phyloP scores from a whole-genome alignment of 2,329 filamentous ascomycete species.

The Rutstroemia sp. region DNA sequence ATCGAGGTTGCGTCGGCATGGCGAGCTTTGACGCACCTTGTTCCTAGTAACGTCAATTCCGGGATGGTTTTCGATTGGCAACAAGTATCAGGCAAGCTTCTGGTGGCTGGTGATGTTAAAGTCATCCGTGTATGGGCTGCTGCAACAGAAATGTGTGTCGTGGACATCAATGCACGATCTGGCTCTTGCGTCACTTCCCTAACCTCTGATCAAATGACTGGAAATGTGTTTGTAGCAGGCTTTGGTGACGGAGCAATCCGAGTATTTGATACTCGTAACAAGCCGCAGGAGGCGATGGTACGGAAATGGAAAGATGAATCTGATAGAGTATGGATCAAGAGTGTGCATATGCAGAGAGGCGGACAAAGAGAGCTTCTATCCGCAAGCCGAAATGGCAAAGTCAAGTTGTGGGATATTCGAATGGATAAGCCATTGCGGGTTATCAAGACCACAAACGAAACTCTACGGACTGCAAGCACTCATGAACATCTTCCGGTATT shows the following conservation, averaged over 20 bases:
- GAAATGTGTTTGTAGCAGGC: conserved; percentile 90
- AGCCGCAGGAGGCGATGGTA: conserved; percentile 85
- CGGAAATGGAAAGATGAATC: conserved; percentile 91
- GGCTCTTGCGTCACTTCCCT: conserved; percentile 93
- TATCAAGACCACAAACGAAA: conserved; percentile 68
- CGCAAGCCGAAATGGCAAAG: conserved; percentile 85
- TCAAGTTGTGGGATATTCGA: conserved; percentile 93
- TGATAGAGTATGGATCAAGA: conserved; percentile 85
- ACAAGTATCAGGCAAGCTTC: conserved; percentile 86
- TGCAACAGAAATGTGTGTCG: conserved; percentile 82
- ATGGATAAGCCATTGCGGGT: conserved; percentile 71
- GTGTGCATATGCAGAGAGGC: conserved; percentile 92
- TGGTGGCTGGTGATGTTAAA: conserved; percentile 94
- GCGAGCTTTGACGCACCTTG: conserved; percentile 86
- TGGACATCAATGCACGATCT: conserved; percentile 89
- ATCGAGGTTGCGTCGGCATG: conserved; percentile 86
- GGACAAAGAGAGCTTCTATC: conserved; percentile 86
- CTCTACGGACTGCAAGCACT: conserved; percentile 77
- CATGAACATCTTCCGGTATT: conserved; percentile 97
- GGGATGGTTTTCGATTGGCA: conserved; percentile 99
- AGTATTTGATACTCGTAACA: conserved; percentile 83
- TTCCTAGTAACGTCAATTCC: conserved; percentile 88
- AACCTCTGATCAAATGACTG: conserved; percentile 96
- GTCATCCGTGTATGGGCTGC: conserved; percentile 97
- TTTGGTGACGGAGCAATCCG: conserved; percentile 93